Evolutionary conservation across 257 asterid species (phyloP).

Genomic region (Gentiana dahurica): DNA sequence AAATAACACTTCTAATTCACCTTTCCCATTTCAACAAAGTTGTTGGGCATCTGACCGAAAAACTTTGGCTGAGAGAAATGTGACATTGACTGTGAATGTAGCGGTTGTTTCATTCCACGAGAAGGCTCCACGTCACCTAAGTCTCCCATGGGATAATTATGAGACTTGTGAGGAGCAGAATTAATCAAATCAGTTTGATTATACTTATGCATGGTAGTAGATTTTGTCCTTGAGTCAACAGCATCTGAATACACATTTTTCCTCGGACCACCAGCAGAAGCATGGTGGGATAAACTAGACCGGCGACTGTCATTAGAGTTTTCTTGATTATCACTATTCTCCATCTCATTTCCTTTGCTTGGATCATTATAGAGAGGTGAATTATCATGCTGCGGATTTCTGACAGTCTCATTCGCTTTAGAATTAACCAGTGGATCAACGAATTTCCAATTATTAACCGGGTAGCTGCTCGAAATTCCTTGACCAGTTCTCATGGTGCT

Average conservation of each 20-base stretch:
- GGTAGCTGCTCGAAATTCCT: conserved; percentile 32
- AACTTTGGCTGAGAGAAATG: conserved; percentile 43
- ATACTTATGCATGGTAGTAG: conserved; percentile 45
- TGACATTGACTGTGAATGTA: conserved; percentile 25
- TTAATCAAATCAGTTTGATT: conserved; percentile 37
- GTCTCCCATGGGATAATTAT: conserved; percentile 87
- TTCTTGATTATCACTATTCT: conserved; percentile 36
- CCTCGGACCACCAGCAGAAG: conserved; percentile 38
- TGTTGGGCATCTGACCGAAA: conserved; percentile 37
- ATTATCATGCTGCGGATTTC: conserved; percentile 29
- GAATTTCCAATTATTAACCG: conserved; percentile 53
- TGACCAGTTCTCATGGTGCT: conserved; percentile 26
- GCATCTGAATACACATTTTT: conserved; percentile 42
- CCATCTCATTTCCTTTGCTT: conserved; percentile 29
- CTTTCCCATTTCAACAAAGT: conserved; percentile 31
- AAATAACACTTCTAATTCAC: conserved; percentile 20
- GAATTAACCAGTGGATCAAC: conserved; percentile 28
- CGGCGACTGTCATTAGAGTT: conserved; percentile 57
- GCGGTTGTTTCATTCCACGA: conserved; percentile 38
- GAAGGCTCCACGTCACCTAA: conserved; percentile 46
- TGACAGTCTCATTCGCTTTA: conserved; percentile 38
- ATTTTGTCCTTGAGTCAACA: conserved; percentile 16
- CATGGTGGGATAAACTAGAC: conserved; percentile 42
- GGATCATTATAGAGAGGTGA: conserved; percentile 26
- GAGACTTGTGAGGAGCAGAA: conserved; percentile 56